A percentile compares a stretch with the other conserved stretches of the same genome.
Evolutionary conservation across 2,329 filamentous ascomycete genomes (phyloP).

Genomic region (Pseudogymnoascus sp.): DNA sequence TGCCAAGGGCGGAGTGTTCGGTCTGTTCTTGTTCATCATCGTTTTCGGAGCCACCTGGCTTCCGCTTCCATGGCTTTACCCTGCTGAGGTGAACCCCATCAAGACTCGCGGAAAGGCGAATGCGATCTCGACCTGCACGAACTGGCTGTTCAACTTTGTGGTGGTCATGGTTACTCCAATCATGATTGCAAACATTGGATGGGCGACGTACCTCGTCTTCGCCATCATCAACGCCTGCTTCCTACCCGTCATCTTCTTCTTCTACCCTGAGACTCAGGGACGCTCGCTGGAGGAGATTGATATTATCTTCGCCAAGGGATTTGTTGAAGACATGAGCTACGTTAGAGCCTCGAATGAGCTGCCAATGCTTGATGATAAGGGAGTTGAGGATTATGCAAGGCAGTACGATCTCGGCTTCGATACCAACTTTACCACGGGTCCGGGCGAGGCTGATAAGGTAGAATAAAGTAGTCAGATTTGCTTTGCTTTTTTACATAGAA

Average conservation of each 20-base stretch:
- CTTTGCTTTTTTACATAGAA: no score
- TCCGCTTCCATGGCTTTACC: constrained; percentile 2
- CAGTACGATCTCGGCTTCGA: not conserved
- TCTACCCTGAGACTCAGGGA: constrained; percentile 56
- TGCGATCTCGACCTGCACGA: not conserved
- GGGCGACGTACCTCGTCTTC: constrained; percentile 1
- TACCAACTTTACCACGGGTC: no score
- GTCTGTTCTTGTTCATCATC: not conserved
- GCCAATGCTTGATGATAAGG: not conserved
- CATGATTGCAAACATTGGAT: constrained; percentile 3
- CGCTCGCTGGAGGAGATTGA: constrained; percentile 29
- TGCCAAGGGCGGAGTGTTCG: not conserved
- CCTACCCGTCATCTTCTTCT: constrained; percentile 37
- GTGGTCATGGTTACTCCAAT: constrained; percentile 7
- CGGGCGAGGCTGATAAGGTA: no score
- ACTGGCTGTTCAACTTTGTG: constrained; percentile 6
- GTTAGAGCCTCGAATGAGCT: constrained; percentile 33
- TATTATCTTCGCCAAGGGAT: constrained; percentile 22
- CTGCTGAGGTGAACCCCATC: constrained; percentile 3
- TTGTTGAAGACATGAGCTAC: constrained; percentile 54
- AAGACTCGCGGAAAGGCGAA: not conserved
- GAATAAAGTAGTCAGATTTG: no score
- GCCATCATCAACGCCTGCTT: constrained; percentile 29
- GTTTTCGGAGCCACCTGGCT: constrained; percentile 3
- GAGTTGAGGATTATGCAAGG: not conserved